phyloP scores from a whole-genome alignment of 805 yeast genomes.

The Saccharomycopsis vini region DNA sequence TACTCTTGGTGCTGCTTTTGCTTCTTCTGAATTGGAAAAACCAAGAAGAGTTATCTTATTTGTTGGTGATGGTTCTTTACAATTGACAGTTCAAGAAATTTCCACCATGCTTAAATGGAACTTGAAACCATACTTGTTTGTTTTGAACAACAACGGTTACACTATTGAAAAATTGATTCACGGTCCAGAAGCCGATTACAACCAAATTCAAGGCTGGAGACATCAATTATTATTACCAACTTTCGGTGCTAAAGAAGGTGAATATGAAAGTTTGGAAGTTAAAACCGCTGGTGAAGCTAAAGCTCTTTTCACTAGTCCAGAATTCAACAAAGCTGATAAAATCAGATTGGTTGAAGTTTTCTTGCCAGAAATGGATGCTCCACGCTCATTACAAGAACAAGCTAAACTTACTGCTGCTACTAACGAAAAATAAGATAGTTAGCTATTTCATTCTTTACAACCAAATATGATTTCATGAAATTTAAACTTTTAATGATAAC shows the following conservation, averaged over 20 bases:
- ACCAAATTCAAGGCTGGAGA: slow-evolving; percentile 58
- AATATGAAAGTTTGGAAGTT: slow-evolving; percentile 35
- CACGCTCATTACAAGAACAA: slow-evolving; percentile 54
- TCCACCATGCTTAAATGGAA: slow-evolving; percentile 49
- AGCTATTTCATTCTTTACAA: too few relatives aligned
- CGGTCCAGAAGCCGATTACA: slow-evolving; percentile 45
- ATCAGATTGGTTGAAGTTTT: slow-evolving; percentile 49
- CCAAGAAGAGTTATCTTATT: slow-evolving; percentile 45
- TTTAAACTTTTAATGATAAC: too few relatives aligned
- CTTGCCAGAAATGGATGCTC: slow-evolving; percentile 54
- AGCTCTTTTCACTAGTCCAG: slow-evolving; percentile 30
- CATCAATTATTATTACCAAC: slow-evolving; percentile 36
- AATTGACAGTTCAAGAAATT: slow-evolving; percentile 56
- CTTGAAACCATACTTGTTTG: slow-evolving; percentile 47
- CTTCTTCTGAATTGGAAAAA: slow-evolving; percentile 43
- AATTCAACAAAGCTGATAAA: slow-evolving; percentile 34
- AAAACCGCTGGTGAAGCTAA: slow-evolving; percentile 42
- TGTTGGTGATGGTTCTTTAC: slow-evolving; percentile 64
- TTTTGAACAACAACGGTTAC: slow-evolving; percentile 58
- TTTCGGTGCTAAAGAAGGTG: slow-evolving; percentile 46
- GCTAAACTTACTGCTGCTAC: slow-evolving; percentile 50
- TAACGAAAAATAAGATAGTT: too few relatives aligned
- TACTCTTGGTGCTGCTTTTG: slow-evolving; percentile 73
- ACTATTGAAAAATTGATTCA: slow-evolving; percentile 57
- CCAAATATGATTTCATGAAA: too few relatives aligned